Evolutionary conservation across 305 asterid species (phyloP).

Genomic region (Lippia alba): DNA sequence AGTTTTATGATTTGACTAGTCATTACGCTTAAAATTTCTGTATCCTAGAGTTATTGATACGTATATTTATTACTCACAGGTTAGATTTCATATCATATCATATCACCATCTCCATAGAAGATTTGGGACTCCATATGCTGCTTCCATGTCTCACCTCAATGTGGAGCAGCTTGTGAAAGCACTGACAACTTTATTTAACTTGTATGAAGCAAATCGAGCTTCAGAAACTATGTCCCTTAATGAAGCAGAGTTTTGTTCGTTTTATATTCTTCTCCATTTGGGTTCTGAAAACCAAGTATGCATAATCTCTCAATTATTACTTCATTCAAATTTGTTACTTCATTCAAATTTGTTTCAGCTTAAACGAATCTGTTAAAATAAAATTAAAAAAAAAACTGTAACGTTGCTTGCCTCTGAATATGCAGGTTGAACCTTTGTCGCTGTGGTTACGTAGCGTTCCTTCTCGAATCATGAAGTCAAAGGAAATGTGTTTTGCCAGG

Average conservation of each 20-base stretch:
- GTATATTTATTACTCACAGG: conserved; percentile 51
- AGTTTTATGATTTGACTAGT: not conserved
- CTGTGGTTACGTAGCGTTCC: conserved; percentile 79
- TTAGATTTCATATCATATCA: conserved; percentile 85
- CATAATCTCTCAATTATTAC: conserved; percentile 23
- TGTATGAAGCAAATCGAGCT: conserved; percentile 67
- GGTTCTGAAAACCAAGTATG: conserved; percentile 66
- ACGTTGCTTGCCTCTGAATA: conserved; percentile 30
- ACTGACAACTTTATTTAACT: conserved; percentile 60
- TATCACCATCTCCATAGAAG: conserved; percentile 66
- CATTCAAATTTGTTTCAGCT: too few relatives aligned
- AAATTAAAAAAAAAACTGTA: not conserved
- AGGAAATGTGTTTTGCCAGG: conserved; percentile 81
- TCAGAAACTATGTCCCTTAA: conserved; percentile 51
- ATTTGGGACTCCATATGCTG: conserved; percentile 49
- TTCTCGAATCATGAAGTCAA: conserved; percentile 65
- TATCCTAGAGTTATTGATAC: conserved; percentile 11
- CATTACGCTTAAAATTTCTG: conserved; percentile 1
- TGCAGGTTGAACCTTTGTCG: conserved; percentile 76
- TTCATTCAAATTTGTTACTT: conserved; percentile 10
- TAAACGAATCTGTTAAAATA: too few relatives aligned
- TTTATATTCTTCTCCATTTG: conserved; percentile 86
- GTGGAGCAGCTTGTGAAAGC: conserved; percentile 90
- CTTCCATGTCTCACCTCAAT: conserved; percentile 78
- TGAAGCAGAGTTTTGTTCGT: conserved; percentile 81